phyloP scores from a whole-genome alignment of 2,329 filamentous ascomycete species.

The Didymosphaeria variabile region DNA sequence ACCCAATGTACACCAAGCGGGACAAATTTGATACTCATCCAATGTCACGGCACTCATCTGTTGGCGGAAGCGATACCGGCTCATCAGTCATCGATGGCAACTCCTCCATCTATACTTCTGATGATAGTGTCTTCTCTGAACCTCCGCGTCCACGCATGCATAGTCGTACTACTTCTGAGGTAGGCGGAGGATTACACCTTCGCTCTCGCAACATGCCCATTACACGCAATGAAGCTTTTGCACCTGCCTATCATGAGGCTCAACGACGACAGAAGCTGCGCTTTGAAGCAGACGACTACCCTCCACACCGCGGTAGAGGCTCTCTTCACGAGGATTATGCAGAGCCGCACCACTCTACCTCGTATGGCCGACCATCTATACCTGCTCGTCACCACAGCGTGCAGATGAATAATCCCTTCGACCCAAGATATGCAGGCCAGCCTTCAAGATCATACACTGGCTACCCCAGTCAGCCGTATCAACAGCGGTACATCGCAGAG shows the following conservation, averaged over 20 bases:
- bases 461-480: background rate
- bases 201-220: slow-evolving; percentile 11
- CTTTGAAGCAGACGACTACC: slow-evolving; percentile 17
- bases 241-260: slow-evolving; percentile 3
- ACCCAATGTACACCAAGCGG: slow-evolving; percentile 16
- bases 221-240: slow-evolving; percentile 1
- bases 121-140: slow-evolving; percentile 31
- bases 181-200: slow-evolving; percentile 5
- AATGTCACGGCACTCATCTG: slow-evolving; percentile 32
- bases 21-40: slow-evolving; percentile 22
- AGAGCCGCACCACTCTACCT: slow-evolving; percentile 2
- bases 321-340: slow-evolving; percentile 10
- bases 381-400: slow-evolving; percentile 10
- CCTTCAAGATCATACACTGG: slow-evolving; percentile 4
- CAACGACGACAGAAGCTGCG: slow-evolving; percentile 5
- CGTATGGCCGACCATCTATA: background rate
- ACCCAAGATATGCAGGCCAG: slow-evolving; percentile 3
- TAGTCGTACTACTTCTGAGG: slow-evolving; percentile 6
- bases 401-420: slow-evolving; percentile 6
- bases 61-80: slow-evolving; percentile 32
- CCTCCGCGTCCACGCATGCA: slow-evolving; percentile 11
- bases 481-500: slow-evolving; percentile 1
- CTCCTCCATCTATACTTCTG: slow-evolving; percentile 31
- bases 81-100: slow-evolving; percentile 25
- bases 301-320: slow-evolving; percentile 15